These are phyloP conservation scores for Trichosporon sp. DNA, from an alignment of 1,284 basidiomycete species.

Conservation along the genomic window DNA sequence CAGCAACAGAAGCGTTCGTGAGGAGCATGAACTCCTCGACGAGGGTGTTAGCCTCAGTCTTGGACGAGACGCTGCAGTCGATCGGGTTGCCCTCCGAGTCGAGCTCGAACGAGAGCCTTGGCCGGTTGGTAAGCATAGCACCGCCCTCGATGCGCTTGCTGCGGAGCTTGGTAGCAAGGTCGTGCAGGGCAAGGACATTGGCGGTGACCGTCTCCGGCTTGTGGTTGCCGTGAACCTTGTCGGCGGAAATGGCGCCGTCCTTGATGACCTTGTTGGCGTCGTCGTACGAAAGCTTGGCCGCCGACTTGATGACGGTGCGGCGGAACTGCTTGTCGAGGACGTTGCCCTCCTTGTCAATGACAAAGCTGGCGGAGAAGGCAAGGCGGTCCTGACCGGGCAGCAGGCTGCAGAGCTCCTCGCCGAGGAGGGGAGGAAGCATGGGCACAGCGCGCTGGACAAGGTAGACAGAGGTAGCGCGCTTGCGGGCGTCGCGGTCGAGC, in stretches of 20 bases:
- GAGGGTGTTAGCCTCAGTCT: slow-evolving; percentile 68
- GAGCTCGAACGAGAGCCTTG: slow-evolving; percentile 70
- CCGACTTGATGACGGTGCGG: slow-evolving; percentile 79
- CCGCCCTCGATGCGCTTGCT: slow-evolving; percentile 72
- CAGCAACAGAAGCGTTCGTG: slow-evolving; percentile 83
- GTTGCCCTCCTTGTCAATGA: slow-evolving; percentile 74
- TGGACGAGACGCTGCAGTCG: slow-evolving; percentile 66
- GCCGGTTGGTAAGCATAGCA: slow-evolving; percentile 66
- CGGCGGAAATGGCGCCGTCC: slow-evolving; percentile 58
- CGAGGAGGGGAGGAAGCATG: slow-evolving; percentile 87
- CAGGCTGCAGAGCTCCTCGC: slow-evolving; percentile 88
- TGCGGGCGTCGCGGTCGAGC: slow-evolving; percentile 93
- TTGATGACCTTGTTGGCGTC: slow-evolving; percentile 78
- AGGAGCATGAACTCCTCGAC: slow-evolving; percentile 97
- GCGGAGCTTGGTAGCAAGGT: slow-evolving; percentile 67
- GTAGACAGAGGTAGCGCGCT: slow-evolving; percentile 94
- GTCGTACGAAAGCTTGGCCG: slow-evolving; percentile 71
- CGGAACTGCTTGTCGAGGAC: slow-evolving; percentile 86
- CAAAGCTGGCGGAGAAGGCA: slow-evolving; percentile 82
- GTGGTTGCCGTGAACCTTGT: slow-evolving; percentile 58
- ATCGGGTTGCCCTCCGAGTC: slow-evolving; percentile 76
- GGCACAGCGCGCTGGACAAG: slow-evolving; percentile 91
- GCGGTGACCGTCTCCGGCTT: slow-evolving; percentile 58
- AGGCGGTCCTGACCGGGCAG: slow-evolving; percentile 80
- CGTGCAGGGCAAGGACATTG: slow-evolving; percentile 64